These are phyloP conservation scores for Daedalea quercina DNA, from an alignment of 768 basidiomycete species.

Conservation along the genomic window DNA sequence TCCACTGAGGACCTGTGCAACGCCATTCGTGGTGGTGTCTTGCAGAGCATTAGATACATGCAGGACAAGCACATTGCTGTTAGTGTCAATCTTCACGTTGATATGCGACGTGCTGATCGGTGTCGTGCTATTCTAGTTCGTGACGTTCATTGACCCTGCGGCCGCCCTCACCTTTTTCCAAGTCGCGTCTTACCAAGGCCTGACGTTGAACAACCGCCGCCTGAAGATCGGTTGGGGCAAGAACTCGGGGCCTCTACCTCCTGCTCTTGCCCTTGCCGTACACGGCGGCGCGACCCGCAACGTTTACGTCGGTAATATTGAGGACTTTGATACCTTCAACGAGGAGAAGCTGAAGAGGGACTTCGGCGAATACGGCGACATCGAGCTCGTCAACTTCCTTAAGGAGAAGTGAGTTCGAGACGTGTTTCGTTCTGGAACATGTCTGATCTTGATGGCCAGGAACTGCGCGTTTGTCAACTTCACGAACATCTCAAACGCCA, in stretches of 20 bases:
- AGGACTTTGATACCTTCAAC: conserved; percentile 89
- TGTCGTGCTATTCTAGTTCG: conserved; percentile 49
- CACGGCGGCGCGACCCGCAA: conserved; percentile 93
- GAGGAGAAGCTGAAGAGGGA: conserved; percentile 89
- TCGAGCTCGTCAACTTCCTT: conserved; percentile 93
- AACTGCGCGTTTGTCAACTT: conserved; percentile 97
- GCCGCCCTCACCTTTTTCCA: conserved; percentile 94
- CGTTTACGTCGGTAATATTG: conserved; percentile 93
- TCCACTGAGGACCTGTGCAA: conserved; percentile 94
- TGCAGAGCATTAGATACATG: conserved; percentile 94
- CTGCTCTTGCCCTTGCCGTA: conserved; percentile 80
- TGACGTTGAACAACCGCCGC: conserved; percentile 88
- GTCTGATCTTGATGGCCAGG: conserved; percentile 33
- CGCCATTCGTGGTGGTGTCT: conserved; percentile 90
- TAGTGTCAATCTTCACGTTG: conserved; percentile 25
- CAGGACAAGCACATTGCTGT: conserved; percentile 97
- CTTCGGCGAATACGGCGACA: conserved; percentile 94
- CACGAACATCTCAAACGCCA: conserved; percentile 90
- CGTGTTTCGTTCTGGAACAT: background rate
- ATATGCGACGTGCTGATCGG: background rate
- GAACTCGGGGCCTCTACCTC: conserved; percentile 81
- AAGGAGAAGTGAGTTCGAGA: conserved; percentile 66
- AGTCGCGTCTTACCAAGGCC: conserved; percentile 81
- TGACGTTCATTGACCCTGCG: conserved; percentile 92
- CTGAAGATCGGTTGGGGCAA: conserved; percentile 99